These are phyloP conservation scores for Taiozyma onychis DNA, from an alignment of 1,139 yeast genomes.

Conservation along the genomic window DNA sequence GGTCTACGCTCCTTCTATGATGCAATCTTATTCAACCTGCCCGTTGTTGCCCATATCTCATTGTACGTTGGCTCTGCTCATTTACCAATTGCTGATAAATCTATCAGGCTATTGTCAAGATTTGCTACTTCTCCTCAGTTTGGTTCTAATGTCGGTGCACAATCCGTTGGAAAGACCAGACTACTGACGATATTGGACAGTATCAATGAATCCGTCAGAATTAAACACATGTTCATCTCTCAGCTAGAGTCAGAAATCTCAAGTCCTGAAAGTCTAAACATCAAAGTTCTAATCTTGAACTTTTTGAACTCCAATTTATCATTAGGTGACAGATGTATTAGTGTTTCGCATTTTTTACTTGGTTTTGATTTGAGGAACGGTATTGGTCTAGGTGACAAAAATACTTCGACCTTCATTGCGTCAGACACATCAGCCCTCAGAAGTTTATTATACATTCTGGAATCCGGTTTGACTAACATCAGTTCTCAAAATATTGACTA, in stretches of 20 bases:
- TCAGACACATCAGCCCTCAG: conserved; percentile 52
- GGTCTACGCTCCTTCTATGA: conserved; percentile 66
- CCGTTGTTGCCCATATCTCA: conserved; percentile 62
- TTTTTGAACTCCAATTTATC: conserved; percentile 51
- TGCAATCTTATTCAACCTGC: conserved; percentile 60
- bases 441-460: conserved; percentile 45
- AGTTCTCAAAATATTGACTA: conserved; percentile 40
- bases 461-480: conserved; percentile 40
- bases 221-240: conserved; percentile 66
- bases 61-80: conserved; percentile 60
- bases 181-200: conserved; percentile 69
- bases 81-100: conserved; percentile 41
- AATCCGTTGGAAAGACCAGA: conserved; percentile 49
- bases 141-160: conserved; percentile 30
- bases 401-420: conserved; percentile 40
- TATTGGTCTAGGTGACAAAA: conserved; percentile 35
- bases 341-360: conserved; percentile 67
- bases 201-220: conserved; percentile 62
- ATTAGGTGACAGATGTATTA: conserved; percentile 33
- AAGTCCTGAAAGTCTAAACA: conserved; percentile 30
- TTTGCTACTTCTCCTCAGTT: conserved; percentile 49
- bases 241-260: conserved; percentile 52
- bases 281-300: conserved; percentile 55
- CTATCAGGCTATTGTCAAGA: conserved; percentile 49
- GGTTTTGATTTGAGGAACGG: conserved; percentile 55